Percentiles rank a stretch among this genome's conserved stretches.
These are phyloP conservation scores for Phytophthora pini DNA, from an alignment of 352 stramenopile genomes.

Conservation along the genomic window DNA sequence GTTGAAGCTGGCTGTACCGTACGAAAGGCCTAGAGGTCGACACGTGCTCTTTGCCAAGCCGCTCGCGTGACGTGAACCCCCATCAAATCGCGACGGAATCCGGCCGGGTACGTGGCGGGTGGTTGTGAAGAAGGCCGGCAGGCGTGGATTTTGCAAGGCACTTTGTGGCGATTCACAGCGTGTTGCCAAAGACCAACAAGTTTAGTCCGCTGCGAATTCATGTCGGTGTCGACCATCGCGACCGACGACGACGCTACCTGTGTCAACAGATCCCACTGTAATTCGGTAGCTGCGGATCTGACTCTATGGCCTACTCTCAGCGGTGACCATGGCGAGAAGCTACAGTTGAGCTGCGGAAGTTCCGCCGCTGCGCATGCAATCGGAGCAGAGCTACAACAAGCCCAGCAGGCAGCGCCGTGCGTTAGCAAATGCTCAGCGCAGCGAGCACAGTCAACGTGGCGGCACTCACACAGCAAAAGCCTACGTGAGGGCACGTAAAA, in stretches of 20 bases:
- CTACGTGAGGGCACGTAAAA: constrained; percentile 23
- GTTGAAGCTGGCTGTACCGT: constrained; percentile 37
- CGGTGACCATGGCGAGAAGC: constrained; percentile 6
- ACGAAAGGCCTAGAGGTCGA: constrained; percentile 5
- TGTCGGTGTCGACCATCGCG: constrained; percentile 16
- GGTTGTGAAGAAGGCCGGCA: background rate
- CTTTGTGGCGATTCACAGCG: no score
- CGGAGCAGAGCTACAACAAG: background rate
- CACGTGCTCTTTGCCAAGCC: background rate
- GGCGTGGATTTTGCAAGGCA: no score
- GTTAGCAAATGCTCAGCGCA: background rate
- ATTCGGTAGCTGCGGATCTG: constrained; percentile 38
- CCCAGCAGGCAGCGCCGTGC: background rate
- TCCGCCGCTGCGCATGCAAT: background rate
- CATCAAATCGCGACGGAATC: constrained; percentile 21
- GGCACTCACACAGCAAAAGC: constrained; percentile 24
- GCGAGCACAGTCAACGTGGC: background rate
- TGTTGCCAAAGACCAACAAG: no score
- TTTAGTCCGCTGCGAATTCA: constrained; percentile 6
- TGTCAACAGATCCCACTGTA: constrained; percentile 36
- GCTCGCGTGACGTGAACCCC: constrained; percentile 2
- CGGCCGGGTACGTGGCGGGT: background rate
- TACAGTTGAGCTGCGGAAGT: background rate
- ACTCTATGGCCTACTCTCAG: constrained; percentile 30
- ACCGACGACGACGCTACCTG: constrained; percentile 27